phyloP scores from a whole-genome alignment of 192 early-diverging fungal genomes.

The Coemansia sp. region DNA sequence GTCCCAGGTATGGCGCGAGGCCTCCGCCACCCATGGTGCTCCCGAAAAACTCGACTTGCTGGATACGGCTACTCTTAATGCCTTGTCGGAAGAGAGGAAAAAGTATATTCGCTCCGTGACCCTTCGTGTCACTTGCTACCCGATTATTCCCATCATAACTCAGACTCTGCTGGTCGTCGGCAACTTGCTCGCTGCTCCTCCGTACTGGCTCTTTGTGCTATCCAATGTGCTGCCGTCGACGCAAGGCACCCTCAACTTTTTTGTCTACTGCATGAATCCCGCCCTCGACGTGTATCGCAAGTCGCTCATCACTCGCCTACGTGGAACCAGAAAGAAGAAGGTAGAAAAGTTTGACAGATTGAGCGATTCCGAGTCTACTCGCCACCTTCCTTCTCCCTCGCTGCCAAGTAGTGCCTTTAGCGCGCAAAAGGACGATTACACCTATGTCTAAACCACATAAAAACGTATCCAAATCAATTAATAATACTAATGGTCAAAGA shows the following conservation, averaged over 20 bases:
- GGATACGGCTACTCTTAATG: slow-evolving; percentile 3
- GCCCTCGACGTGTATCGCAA: slow-evolving; percentile 17
- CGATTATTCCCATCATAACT: slow-evolving; percentile 18
- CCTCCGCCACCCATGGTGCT: not conserved
- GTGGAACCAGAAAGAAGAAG: slow-evolving; percentile 2
- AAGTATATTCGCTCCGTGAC: slow-evolving; percentile 19
- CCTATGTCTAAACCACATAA: not conserved
- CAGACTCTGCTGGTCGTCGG: not conserved
- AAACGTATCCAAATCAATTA: not conserved
- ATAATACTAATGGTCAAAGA: not conserved
- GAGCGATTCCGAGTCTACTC: slow-evolving; percentile 3
- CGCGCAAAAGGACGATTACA: slow-evolving; percentile 8
- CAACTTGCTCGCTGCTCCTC: slow-evolving; percentile 3
- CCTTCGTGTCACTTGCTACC: slow-evolving; percentile 20
- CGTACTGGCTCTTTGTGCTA: slow-evolving; percentile 21
- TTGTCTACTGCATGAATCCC: slow-evolving; percentile 23
- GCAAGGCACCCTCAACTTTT: slow-evolving; percentile 18
- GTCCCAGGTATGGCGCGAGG: slow-evolving; percentile 4
- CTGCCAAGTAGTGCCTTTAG: slow-evolving; percentile 14
- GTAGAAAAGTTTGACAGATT: slow-evolving; percentile 10
- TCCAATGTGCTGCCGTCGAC: slow-evolving; percentile 16
- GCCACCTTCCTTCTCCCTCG: not conserved
- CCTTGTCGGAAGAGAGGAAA: slow-evolving; percentile 8
- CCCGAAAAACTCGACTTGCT: slow-evolving; percentile 23
- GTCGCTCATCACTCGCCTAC: slow-evolving; percentile 5